Conservation (phyloP, 2,329 filamentous ascomycete genomes). For the Talaromyces sp. region DNA sequence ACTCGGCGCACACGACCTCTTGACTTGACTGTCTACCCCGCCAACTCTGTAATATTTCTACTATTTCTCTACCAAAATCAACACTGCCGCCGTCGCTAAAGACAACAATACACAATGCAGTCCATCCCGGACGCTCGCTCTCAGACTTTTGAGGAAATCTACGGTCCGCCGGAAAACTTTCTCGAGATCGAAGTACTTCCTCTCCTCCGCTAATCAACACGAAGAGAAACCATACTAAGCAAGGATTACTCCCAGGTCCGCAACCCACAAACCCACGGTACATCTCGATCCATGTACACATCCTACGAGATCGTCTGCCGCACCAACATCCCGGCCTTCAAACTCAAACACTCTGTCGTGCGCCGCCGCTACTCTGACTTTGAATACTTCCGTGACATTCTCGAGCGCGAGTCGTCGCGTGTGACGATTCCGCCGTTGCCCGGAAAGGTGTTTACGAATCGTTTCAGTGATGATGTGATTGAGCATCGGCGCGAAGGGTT, state of each 20-base stretch:
- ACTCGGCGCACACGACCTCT: not conserved
- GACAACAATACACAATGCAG: conserved; percentile 46
- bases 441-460: conserved; percentile 95
- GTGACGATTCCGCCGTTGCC: conserved; percentile 95
- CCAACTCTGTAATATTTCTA: not conserved
- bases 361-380: conserved; percentile 96
- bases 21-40: not conserved
- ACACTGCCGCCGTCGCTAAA: not conserved
- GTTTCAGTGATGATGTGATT: conserved; percentile 97
- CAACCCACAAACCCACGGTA: conserved; percentile 89
- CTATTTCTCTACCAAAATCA: not conserved
- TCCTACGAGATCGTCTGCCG: conserved; percentile 97
- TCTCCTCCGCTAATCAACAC: not conserved
- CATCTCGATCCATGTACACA: conserved; percentile 94
- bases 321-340: conserved; percentile 99
- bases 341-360: conserved; percentile 81
- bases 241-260: conserved; percentile 58
- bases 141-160: conserved; percentile 98
- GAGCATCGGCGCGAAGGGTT: conserved; percentile 86
- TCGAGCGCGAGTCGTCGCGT: conserved; percentile 88
- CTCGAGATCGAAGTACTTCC: conserved; percentile 82
- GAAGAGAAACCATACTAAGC: not conserved
- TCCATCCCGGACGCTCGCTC: conserved; percentile 65
- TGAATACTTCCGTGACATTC: conserved; percentile 96
- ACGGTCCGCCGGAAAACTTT: conserved; percentile 97